Conservation (phyloP, 2,329 filamentous ascomycete genomes). For the Thelonectria discophora region DNA sequence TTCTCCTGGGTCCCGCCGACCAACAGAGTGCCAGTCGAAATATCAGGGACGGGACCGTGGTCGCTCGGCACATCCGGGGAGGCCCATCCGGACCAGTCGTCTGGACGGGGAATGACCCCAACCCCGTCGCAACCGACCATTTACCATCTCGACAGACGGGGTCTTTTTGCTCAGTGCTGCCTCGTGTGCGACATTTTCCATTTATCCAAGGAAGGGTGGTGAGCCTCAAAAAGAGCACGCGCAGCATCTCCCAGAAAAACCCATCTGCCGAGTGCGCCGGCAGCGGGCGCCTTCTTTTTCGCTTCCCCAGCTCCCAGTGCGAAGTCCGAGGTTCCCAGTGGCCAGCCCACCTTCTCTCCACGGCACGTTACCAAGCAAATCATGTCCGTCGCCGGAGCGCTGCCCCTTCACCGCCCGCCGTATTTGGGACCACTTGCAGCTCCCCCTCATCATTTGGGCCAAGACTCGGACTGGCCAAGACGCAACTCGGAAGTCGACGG, state of each 20-base stretch:
- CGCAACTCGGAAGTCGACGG: too few species aligned
- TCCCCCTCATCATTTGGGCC: neutral
- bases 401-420: conserved; percentile 21
- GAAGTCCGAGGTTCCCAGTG: conserved; percentile 16
- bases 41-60: neutral
- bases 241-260: neutral
- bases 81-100: neutral
- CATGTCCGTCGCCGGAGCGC: neutral
- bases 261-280: conserved; percentile 18
- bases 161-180: neutral
- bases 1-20: too few species aligned
- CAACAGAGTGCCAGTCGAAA: neutral
- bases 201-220: neutral
- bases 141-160: neutral
- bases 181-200: neutral
- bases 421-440: neutral
- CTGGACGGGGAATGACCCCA: neutral
- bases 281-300: neutral
- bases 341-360: neutral
- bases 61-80: conserved; percentile 5
- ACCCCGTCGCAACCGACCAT: neutral
- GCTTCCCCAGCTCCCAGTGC: conserved; percentile 14
- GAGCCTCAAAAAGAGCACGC: neutral
- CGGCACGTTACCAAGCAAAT: neutral
- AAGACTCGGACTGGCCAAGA: too few species aligned